Evolutionary conservation across 345 rosid genomes (phyloP).

Genomic region (Durio zibethinus): DNA sequence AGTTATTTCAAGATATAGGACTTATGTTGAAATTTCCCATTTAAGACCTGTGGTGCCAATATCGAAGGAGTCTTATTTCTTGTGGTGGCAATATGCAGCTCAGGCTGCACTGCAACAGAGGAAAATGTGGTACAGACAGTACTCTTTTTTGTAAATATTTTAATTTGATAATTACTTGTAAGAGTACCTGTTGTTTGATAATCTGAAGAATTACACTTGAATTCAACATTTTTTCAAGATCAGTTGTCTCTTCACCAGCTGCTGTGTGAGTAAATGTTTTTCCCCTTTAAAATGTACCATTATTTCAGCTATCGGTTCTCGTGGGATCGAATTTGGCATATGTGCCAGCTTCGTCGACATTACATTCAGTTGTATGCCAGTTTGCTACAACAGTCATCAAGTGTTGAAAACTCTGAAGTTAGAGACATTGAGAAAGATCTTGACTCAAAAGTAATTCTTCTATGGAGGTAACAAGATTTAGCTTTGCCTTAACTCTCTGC

Average conservation of each 20-base stretch:
- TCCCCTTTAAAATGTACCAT: not conserved
- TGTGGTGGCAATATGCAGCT: slow-evolving; percentile 96
- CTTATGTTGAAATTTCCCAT: slow-evolving; percentile 78
- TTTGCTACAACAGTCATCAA: slow-evolving; percentile 65
- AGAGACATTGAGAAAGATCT: slow-evolving; percentile 92
- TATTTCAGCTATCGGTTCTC: slow-evolving; percentile 73
- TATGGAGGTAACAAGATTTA: slow-evolving; percentile 71
- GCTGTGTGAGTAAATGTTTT: not conserved
- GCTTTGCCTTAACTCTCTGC: slow-evolving; percentile 2
- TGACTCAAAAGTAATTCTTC: slow-evolving; percentile 87
- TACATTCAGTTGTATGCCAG: slow-evolving; percentile 85
- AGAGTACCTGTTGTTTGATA: not conserved
- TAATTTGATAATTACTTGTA: not conserved
- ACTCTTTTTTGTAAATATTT: not conserved
- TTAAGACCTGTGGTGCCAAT: slow-evolving; percentile 80
- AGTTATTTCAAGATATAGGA: slow-evolving; percentile 83
- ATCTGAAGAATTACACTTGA: not conserved
- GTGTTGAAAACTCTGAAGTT: slow-evolving; percentile 46
- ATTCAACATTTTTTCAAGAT: not conserved
- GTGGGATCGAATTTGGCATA: slow-evolving; percentile 78
- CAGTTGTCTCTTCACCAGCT: not conserved
- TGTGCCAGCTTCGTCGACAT: slow-evolving; percentile 81
- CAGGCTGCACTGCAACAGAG: slow-evolving; percentile 82
- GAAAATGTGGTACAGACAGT: slow-evolving; percentile 63
- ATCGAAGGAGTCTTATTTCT: slow-evolving; percentile 42